Conservation (phyloP, 257 asterid genomes). For the Salvia miltiorrhiza region DNA sequence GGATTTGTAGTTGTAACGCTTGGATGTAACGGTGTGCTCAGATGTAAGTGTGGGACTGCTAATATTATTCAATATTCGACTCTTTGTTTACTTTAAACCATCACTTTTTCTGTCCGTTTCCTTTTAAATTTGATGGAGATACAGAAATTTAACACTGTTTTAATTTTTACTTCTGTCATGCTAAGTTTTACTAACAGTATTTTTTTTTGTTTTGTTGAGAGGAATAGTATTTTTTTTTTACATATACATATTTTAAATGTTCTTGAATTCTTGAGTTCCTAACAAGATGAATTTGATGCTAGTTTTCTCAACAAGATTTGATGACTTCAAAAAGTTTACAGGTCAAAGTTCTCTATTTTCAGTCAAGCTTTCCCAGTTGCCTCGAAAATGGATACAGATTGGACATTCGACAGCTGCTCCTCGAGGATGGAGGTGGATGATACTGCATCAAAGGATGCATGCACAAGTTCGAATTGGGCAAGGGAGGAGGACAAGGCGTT, state of each 20-base stretch:
- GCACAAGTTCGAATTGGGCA: slow-evolving; percentile 31
- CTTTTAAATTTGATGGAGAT: neutral
- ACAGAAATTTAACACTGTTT: neutral
- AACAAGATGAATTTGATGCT: neutral
- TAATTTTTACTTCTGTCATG: too few species aligned
- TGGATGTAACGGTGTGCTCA: neutral
- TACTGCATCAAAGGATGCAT: slow-evolving; percentile 13
- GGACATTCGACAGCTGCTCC: slow-evolving; percentile 26
- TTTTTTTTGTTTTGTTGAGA: neutral
- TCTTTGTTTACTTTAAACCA: too few species aligned
- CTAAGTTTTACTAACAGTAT: too few species aligned
- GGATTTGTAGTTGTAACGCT: neutral
- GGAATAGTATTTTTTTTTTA: too few species aligned
- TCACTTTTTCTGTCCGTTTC: neutral
- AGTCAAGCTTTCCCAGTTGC: slow-evolving; percentile 26
- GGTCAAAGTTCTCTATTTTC: slow-evolving; percentile 5
- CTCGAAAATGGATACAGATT: slow-evolving; percentile 30
- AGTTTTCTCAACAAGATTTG: neutral
- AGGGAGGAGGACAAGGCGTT: slow-evolving; percentile 43
- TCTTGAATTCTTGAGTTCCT: neutral
- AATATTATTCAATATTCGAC: too few species aligned
- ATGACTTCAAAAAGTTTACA: neutral
- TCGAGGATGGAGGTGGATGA: slow-evolving; percentile 31
- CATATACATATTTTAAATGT: neutral
- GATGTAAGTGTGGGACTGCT: neutral